Base-by-base conservation (phyloP, 2,329 filamentous ascomycete genomes). In the Rhynchosporium agropyri region DNA sequence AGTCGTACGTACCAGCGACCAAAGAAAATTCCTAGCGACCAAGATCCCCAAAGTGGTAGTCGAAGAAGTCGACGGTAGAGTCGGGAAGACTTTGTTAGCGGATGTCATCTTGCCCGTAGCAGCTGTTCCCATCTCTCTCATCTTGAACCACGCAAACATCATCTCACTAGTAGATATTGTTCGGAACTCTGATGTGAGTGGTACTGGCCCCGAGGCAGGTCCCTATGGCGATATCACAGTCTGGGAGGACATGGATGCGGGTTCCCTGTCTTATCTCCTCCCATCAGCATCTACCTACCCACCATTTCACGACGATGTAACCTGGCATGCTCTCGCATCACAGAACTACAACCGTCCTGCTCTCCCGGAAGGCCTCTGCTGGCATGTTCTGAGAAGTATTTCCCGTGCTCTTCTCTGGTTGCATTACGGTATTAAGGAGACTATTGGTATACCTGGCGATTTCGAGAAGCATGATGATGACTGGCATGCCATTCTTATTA, bases 241-340 rank as follows among this genome's bases (percentile, higher is more conserved):
- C 28, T 84, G 78, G 78, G 83, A 85, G 70, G 80, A 77, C 60
- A 83, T 81, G 73, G 79, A 83, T 63, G 81, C 79, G 4, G 81
- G 81, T 40, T 80, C 76, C 46, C 76, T 85, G 42, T 75, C 76
- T 29, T 75, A 76, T 36, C 67, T 84, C 10, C 73, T 82, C 28
- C 69, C 71, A 2, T 54, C 67, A 20, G 31, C 54, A 6, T 60
- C 65, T 13, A 49, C 54, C 4, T 60, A 67, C 5, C 69, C 70
- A 12, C 36, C 33, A 2, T 63, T 69, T 26, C 29, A 64, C 20
- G 63, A 70, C 13, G 57, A 67, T 8, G 36, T 50, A 3, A 67
- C 68, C 4, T 73, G 72, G 71, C 61, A 62, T 20, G 31, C 28
- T 3, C 65, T 71, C 42, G 65, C 63, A 5, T 57, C 69, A 2